phyloP scores from a whole-genome alignment of 768 basidiomycete genomes.

The Suillus spraguei region DNA sequence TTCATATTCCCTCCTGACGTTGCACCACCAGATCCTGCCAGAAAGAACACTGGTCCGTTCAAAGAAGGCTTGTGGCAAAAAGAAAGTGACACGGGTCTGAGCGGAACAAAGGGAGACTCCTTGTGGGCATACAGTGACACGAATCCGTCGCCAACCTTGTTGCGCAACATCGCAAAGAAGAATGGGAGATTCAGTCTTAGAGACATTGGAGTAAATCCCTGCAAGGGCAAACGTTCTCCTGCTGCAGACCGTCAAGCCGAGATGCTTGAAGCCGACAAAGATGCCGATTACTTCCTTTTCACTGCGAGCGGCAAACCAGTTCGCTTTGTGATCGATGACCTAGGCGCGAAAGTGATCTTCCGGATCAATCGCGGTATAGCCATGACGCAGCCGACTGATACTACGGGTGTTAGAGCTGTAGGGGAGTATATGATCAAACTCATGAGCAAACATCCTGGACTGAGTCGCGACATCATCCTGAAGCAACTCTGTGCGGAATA shows the following conservation, averaged over 20 bases:
- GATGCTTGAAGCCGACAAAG: slow-evolving; percentile 21
- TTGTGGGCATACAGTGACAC: slow-evolving; percentile 13
- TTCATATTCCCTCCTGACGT: neutral
- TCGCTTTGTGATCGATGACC: slow-evolving; percentile 19
- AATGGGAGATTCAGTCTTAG: neutral
- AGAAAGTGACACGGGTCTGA: slow-evolving; percentile 20
- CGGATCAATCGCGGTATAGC: slow-evolving; percentile 14
- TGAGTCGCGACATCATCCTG: slow-evolving; percentile 17
- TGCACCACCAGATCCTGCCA: slow-evolving; percentile 19
- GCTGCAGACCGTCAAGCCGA: slow-evolving; percentile 24
- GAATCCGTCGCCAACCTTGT: slow-evolving; percentile 10
- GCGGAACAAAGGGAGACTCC: slow-evolving; percentile 20
- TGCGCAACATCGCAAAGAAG: neutral
- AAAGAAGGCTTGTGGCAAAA: slow-evolving; percentile 23
- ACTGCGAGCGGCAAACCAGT: slow-evolving; percentile 16
- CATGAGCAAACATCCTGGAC: slow-evolving; percentile 19
- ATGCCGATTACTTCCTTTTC: slow-evolving; percentile 25
- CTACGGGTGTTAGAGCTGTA: slow-evolving; percentile 11
- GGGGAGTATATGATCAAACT: slow-evolving; percentile 23
- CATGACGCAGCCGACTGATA: slow-evolving; percentile 9
- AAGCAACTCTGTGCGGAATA: slow-evolving; percentile 1
- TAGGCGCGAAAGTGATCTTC: slow-evolving; percentile 16
- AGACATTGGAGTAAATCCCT: slow-evolving; percentile 16
- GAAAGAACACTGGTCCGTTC: slow-evolving; percentile 18
- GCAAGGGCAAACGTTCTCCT: slow-evolving; percentile 14